Evolutionary conservation across 495 filamentous ascomycete genomes (phyloP).

Genomic region (Niebla homalea): DNA sequence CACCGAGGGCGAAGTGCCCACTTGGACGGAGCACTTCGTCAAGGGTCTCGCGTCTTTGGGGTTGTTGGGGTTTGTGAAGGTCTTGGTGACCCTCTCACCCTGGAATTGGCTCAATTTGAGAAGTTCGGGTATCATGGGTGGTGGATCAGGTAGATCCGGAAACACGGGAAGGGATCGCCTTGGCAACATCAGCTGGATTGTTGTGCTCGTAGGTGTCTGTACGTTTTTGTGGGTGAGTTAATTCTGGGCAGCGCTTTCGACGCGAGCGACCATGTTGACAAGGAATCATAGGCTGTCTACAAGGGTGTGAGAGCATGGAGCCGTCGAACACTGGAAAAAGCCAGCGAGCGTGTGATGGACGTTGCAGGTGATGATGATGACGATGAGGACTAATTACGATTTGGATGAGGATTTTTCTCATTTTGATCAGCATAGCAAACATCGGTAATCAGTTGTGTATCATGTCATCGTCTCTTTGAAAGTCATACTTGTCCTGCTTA

Average conservation of each 20-base stretch:
- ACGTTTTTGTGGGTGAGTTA: constrained; percentile 74
- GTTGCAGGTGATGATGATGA: constrained; percentile 64
- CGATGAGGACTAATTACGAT: constrained; percentile 52
- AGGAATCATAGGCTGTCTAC: constrained; percentile 51
- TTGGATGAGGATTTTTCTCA: background rate
- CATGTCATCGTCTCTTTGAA: background rate
- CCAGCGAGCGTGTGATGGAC: constrained; percentile 68
- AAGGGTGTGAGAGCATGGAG: constrained; percentile 63
- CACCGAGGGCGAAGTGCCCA: constrained; percentile 31
- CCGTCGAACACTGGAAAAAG: constrained; percentile 54
- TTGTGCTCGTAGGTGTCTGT: constrained; percentile 64
- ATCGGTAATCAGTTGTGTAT: too few relatives aligned
- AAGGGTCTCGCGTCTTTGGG: constrained; percentile 81
- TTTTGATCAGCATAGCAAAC: background rate
- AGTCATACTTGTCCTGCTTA: too few relatives aligned
- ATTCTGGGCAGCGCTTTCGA: too few relatives aligned
- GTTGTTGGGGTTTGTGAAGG: constrained; percentile 72
- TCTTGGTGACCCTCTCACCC: constrained; percentile 58
- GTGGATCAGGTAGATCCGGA: constrained; percentile 37
- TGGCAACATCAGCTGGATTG: constrained; percentile 58
- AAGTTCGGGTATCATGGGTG: constrained; percentile 32
- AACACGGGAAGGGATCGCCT: constrained; percentile 58
- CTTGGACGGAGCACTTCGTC: constrained; percentile 71
- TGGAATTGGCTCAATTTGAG: constrained; percentile 67
- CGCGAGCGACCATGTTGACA: background rate